These are phyloP conservation scores for Talaromyces sp. DNA, from an alignment of 2,329 filamentous ascomycete species.

Conservation along the genomic window DNA sequence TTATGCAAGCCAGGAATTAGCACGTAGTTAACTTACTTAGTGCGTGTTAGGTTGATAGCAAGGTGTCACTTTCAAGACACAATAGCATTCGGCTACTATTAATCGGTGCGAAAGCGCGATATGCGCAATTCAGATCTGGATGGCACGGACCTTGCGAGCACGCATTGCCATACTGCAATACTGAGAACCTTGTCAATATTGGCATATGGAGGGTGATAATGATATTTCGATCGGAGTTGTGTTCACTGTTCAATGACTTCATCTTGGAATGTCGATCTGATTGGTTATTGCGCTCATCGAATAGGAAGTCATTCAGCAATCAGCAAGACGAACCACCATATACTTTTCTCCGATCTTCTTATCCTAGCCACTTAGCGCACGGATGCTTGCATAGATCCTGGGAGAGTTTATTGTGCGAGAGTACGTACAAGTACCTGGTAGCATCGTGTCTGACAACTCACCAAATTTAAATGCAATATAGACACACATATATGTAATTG, in stretches of 20 bases:
- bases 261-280: neutral
- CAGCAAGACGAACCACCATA: slow-evolving; percentile 1
- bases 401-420: neutral
- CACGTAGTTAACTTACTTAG: neutral
- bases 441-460: slow-evolving; percentile 7
- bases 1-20: slow-evolving; percentile 1
- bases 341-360: neutral
- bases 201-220: neutral
- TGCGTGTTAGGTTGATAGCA: neutral
- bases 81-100: neutral
- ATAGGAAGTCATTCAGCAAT: neutral
- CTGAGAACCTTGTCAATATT: neutral
- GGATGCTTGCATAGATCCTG: slow-evolving; percentile 9
- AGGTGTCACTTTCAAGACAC: neutral
- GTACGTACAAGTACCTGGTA: neutral
- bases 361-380: slow-evolving; percentile 5
- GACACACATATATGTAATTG: neutral
- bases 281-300: neutral
- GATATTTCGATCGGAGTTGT: neutral
- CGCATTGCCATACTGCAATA: neutral
- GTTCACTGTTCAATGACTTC: neutral
- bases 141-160: neutral
- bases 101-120: neutral
- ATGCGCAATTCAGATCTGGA: neutral
- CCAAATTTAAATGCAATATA: neutral